Conservation (phyloP, 129 eudicot species). For the Helianthus annuus region DNA sequence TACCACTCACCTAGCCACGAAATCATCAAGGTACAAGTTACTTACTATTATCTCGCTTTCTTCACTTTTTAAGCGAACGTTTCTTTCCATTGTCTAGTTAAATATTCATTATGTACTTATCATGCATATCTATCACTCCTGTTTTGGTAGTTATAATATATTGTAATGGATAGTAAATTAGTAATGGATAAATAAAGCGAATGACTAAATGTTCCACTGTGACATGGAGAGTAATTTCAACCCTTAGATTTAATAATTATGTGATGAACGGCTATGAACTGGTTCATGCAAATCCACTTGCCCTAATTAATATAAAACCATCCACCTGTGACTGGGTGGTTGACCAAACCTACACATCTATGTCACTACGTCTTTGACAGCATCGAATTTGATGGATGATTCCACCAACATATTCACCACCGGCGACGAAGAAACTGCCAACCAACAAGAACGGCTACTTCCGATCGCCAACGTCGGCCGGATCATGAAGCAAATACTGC, state of each 20-base stretch:
- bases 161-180: not conserved
- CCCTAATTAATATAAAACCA: slow-evolving; percentile 28
- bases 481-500: slow-evolving; percentile 60
- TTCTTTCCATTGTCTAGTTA: no score
- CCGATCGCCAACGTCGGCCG: slow-evolving; percentile 69
- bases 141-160: not conserved
- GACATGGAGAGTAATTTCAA: slow-evolving; percentile 17
- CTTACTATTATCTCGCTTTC: no score
- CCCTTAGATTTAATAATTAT: slow-evolving; percentile 1
- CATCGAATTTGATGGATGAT: slow-evolving; percentile 42
- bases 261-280: slow-evolving; percentile 19
- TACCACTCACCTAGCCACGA: no score
- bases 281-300: slow-evolving; percentile 27
- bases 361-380: slow-evolving; percentile 28
- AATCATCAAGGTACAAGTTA: no score
- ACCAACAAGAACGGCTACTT: slow-evolving; percentile 50
- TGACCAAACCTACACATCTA: slow-evolving; percentile 32
- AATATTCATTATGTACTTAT: no score
- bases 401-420: slow-evolving; percentile 27
- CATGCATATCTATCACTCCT: no score
- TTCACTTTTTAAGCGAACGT: no score
- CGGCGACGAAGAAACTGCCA: slow-evolving; percentile 29
- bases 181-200: not conserved
- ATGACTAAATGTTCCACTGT: not conserved
- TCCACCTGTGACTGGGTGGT: slow-evolving; percentile 15